Base-by-base conservation (phyloP, 495 filamentous ascomycete species). In the Penicillium ucsense region DNA sequence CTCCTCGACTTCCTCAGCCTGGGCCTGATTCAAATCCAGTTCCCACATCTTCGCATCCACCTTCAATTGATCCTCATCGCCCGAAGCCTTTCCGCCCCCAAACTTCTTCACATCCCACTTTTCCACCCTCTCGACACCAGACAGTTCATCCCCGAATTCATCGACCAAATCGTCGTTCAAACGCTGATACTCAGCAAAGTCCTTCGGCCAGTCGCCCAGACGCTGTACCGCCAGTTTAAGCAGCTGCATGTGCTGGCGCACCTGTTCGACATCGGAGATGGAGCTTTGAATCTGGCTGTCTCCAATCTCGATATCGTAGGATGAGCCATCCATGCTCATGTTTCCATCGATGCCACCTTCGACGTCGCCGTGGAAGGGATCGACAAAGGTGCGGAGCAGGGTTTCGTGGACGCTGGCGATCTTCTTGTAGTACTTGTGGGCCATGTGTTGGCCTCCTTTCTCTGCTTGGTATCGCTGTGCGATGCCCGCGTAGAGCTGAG, bases 361-460 rank as follows among this genome's bases (percentile, higher is more conserved):
- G 20, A 56, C 49, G 12, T 71, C 64, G 8, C 52, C 62, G 11
- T 61, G 55, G 1, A 55, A 50, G 0, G 66, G 63, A 47, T 70
- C 66, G 43, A 63, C 45, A 40, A 66, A 60, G 8, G 54, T 54
- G 28, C 57, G 64, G n/a, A 70, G 60, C 2, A 65, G 51, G 45
- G 63, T 68, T 52, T 70, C 66, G 43, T 70, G 66, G 28, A 70
- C 51, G 9, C 36, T 38, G 6, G 66, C 66, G n/a, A 57, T 59
- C 50, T 66, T 66, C 51, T 66, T 66, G 52, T 66, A 70, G 57
- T 70, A 70, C 46, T 65, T 65, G 48, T 57, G 53, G 1, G 61
- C 63, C 48, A 68, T 54, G 46, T 63, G 61, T 31, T 62, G 63
- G 10, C 60, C 56, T 20, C 54, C 55, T 49, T 66, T 61, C 31